These are phyloP conservation scores for Binderoboletus segoi DNA, from an alignment of 1,284 basidiomycete species.

Conservation along the genomic window DNA sequence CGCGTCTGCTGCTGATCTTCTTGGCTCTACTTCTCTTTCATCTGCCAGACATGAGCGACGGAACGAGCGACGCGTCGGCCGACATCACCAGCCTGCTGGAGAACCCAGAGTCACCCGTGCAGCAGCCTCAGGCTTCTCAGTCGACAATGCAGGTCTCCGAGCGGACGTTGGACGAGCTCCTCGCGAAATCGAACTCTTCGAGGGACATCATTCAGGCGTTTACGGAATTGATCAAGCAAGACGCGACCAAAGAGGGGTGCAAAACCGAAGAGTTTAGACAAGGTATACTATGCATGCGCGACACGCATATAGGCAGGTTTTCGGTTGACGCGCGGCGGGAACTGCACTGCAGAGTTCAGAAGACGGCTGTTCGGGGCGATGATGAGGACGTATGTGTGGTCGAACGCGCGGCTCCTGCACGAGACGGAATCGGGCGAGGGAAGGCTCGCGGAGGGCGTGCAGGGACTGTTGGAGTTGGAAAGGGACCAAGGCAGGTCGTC, in stretches of 20 bases:
- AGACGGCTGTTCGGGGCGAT: constrained; percentile 19
- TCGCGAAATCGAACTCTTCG: constrained; percentile 18
- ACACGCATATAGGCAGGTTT: constrained; percentile 33
- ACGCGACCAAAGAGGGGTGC: constrained; percentile 19
- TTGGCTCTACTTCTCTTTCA: background rate
- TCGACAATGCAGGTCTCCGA: background rate
- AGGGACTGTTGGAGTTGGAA: constrained; percentile 27
- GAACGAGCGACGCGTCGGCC: background rate
- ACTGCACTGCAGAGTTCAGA: constrained; percentile 24
- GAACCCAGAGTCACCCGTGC: background rate
- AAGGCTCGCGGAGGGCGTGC: constrained; percentile 24
- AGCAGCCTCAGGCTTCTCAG: background rate
- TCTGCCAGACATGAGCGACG: constrained; percentile 18
- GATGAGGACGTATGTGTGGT: constrained; percentile 28
- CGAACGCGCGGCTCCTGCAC: constrained; percentile 25
- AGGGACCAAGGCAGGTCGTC: constrained; percentile 46
- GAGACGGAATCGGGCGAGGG: constrained; percentile 20
- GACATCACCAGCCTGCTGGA: constrained; percentile 2
- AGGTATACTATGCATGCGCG: constrained; percentile 30
- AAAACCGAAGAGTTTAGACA: constrained; percentile 32
- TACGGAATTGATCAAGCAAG: constrained; percentile 20
- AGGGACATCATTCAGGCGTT: constrained; percentile 24
- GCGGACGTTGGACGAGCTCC: constrained; percentile 27
- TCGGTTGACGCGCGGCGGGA: constrained; percentile 9
- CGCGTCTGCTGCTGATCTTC: background rate